Conservation (phyloP, 768 basidiomycete species). For the Naganishia vaughanmartiniae region DNA sequence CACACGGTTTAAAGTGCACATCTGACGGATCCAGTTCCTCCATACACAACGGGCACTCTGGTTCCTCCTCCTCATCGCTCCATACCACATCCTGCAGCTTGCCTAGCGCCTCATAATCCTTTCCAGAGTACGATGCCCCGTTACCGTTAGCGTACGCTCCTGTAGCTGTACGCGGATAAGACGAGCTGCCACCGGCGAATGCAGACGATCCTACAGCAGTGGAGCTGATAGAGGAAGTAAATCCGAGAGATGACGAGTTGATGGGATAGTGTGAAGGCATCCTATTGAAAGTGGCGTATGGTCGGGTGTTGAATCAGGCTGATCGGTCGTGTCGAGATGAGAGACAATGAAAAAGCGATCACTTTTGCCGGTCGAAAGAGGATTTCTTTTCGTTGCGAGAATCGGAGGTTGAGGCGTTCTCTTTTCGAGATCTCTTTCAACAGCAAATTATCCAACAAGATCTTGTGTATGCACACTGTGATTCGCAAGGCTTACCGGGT, state of each 20-base stretch:
- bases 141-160: conserved; percentile 9
- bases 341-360: conserved; percentile 1
- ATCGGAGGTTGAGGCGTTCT: neutral
- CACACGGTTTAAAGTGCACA: conserved; percentile 98
- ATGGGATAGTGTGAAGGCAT: conserved; percentile 23
- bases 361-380: neutral
- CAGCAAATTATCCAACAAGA: neutral
- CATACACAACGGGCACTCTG: conserved; percentile 94
- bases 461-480: neutral
- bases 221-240: conserved; percentile 27
- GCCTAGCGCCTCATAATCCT: conserved; percentile 47
- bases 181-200: conserved; percentile 10
- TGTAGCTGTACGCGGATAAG: conserved; percentile 8
- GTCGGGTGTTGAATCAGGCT: neutral
- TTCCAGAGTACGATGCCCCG: conserved; percentile 9
- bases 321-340: conserved; percentile 6
- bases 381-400: neutral
- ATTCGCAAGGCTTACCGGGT: neutral
- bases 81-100: conserved; percentile 52
- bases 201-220: conserved; percentile 22
- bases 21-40: conserved; percentile 99
- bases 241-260: conserved; percentile 28
- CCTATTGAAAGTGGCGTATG: neutral
- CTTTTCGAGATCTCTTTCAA: neutral
- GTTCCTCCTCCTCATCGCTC: conserved; percentile 67